phyloP scores from a whole-genome alignment of 192 early-diverging fungal species.

The Linnemannia exigua region DNA sequence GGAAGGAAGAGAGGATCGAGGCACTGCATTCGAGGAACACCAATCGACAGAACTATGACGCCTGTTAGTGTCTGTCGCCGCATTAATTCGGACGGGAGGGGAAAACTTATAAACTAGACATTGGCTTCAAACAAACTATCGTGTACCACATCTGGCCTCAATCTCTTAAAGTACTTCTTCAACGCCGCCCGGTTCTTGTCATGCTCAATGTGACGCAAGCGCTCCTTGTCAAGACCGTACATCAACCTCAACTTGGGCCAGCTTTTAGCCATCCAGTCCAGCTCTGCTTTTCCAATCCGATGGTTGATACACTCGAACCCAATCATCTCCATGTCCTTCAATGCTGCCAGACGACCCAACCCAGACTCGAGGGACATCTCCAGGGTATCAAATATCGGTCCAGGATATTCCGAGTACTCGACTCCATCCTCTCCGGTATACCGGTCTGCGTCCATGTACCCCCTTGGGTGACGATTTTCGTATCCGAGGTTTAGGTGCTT shows the following conservation, averaged over 20 bases:
- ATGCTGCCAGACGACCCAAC: neutral
- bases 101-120: neutral
- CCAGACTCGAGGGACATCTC: slow-evolving; percentile 9
- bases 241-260: slow-evolving; percentile 16
- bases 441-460: neutral
- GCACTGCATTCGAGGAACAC: too few species aligned
- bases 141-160: neutral
- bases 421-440: neutral
- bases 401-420: neutral
- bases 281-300: neutral
- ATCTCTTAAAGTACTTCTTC: neutral
- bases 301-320: slow-evolving; percentile 15
- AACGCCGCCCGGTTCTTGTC: neutral
- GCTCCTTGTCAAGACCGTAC: neutral
- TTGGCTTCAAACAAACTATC: slow-evolving; percentile 1
- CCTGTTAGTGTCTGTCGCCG: too few species aligned
- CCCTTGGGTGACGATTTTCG: neutral
- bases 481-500: slow-evolving; percentile 9
- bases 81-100: too few species aligned
- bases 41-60: too few species aligned
- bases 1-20: too few species aligned
- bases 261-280: slow-evolving; percentile 23
- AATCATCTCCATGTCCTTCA: slow-evolving; percentile 17
- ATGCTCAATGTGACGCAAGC: neutral
- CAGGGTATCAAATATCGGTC: neutral